Base-by-base conservation (phyloP, 371 early-diverging fungal species). In the Mucor ambiguus region DNA sequence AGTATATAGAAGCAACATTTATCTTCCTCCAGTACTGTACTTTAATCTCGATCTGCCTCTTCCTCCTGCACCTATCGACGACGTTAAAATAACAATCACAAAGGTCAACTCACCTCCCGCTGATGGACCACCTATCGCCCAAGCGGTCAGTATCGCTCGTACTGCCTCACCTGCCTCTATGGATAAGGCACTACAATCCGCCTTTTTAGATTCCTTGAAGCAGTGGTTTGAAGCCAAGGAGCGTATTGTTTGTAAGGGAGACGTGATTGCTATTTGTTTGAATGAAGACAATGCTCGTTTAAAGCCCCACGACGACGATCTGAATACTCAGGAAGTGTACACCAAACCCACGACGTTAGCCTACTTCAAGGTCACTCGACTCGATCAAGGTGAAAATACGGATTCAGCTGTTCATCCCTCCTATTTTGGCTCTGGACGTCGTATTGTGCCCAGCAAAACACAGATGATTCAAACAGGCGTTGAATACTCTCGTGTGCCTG, bases 131-230 rank as follows among this genome's bases (percentile, higher is more conserved):
- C 82, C 84, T 28, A 68, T 84, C 4, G 93, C 93, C 5, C 79
- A 73, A 33, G 87, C 89, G 9, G 84, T 94, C 7, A 87, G 83
- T 4, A 81, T 95, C 24, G 89, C 94, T 9, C 84, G 94, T 11
- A 81, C 95, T 2, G 90, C 94, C 0, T 90, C 93, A 4, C 89
- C 92, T 3, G 66, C 86, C 5, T 88, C 91, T 0, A 89, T 88
- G 63, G 90, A 93, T 64, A 89, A 88, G 64, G 80, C 85, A 10
- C 58, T 92, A 6, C 89, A 94, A 67, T 73, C 80, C 0, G 81
- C 84, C 2, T 83, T 85, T 38, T 68, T 92, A 26, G 86, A 86
- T 28, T 88, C 87, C 3, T 70, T 93, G 28, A 87, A 87, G 67
- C 68, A 73, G 10, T 90, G 90, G 92, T 91, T 93, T 62, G 87